Percentiles rank a stretch among this genome's conserved stretches.
phyloP scores from a whole-genome alignment of 257 asterid genomes.

The Solanum chmielewskii region DNA sequence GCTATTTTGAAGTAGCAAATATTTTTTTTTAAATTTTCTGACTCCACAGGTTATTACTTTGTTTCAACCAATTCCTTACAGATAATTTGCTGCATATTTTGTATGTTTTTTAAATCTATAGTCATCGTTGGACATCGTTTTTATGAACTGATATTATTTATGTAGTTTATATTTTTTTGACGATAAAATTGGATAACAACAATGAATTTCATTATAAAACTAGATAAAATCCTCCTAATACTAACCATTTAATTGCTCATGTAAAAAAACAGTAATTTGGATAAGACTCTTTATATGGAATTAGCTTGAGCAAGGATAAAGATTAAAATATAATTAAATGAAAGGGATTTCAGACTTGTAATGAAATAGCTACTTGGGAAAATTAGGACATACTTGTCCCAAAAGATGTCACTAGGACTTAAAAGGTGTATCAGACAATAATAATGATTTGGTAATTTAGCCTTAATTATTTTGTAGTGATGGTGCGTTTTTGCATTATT shows the following conservation, averaged over 20 bases:
- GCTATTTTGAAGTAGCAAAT: neutral
- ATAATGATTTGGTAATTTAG: neutral
- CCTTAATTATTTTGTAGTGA: neutral
- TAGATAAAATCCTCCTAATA: neutral
- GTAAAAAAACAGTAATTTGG: neutral
- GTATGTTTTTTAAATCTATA: neutral
- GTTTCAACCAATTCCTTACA: neutral
- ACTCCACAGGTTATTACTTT: neutral
- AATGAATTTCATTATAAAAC: neutral
- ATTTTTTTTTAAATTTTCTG: neutral
- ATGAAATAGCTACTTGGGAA: neutral
- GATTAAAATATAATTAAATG: neutral
- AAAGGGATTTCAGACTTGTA: neutral
- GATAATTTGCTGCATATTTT: neutral
- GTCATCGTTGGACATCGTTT: neutral
- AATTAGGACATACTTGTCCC: neutral
- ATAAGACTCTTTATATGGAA: neutral
- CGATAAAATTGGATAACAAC: neutral
- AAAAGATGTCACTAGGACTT: neutral
- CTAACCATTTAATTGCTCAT: neutral
- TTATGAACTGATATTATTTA: neutral
- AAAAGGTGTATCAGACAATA: neutral
- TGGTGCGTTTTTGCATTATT: neutral
- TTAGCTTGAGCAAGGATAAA: neutral
- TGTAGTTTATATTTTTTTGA: neutral